Evolutionary conservation across 306 rosid species (phyloP).

Genomic region (Trifolium subterraneum): DNA sequence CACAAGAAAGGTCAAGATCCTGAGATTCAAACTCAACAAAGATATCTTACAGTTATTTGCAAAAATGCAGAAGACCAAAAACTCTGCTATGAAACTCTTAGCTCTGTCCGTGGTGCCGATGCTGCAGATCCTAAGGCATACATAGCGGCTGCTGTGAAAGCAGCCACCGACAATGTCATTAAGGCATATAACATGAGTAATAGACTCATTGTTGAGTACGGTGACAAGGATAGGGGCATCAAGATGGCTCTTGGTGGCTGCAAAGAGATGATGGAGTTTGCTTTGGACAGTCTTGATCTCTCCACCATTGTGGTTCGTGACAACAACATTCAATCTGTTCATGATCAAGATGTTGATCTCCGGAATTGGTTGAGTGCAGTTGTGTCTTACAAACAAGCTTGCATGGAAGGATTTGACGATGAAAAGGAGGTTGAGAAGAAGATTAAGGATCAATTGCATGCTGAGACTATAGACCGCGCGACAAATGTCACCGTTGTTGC

Average conservation of each 20-base stretch:
- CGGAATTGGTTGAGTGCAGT: constrained; percentile 71
- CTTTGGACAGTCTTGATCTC: constrained; percentile 49
- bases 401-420: constrained; percentile 54
- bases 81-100: constrained; percentile 55
- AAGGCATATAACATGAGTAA: constrained; percentile 62
- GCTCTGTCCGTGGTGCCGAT: background rate
- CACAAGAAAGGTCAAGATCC: background rate
- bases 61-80: constrained; percentile 47
- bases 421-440: constrained; percentile 39
- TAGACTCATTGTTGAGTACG: constrained; percentile 39
- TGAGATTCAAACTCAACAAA: constrained; percentile 26
- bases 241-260: constrained; percentile 67
- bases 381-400: constrained; percentile 56
- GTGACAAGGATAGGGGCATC: background rate
- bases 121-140: constrained; percentile 51
- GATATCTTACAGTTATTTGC: constrained; percentile 47
- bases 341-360: constrained; percentile 45
- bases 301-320: constrained; percentile 39
- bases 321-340: constrained; percentile 35
- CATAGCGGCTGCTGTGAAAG: constrained; percentile 46
- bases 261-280: constrained; percentile 60
- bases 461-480: background rate
- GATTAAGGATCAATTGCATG: constrained; percentile 24
- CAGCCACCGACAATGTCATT: constrained; percentile 44
- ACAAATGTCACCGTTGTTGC: constrained; percentile 55